Conservation (phyloP, 306 rosid genomes). For the Alnus rubra region DNA sequence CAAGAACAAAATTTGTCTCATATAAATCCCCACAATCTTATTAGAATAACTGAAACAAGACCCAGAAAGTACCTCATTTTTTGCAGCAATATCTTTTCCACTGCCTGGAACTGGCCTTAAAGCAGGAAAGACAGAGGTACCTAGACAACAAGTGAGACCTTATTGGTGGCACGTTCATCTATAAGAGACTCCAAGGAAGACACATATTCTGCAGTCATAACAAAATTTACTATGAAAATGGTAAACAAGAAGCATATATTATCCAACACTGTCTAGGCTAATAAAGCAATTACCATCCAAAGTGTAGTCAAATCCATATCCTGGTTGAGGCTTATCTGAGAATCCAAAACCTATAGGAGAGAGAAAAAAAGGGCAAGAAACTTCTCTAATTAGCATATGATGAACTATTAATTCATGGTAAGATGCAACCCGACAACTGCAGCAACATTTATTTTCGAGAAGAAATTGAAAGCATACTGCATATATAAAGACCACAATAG, state of each 20-base stretch:
- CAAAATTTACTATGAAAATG: constrained; percentile 8
- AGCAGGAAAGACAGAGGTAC: constrained; percentile 28
- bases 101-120: too few relatives aligned
- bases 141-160: constrained; percentile 85
- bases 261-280: not conserved
- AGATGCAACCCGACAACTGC: not conserved
- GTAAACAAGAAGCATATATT: not conserved
- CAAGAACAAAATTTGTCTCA: too few relatives aligned
- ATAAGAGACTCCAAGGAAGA: constrained; percentile 72
- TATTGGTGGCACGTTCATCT: constrained; percentile 46
- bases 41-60: too few relatives aligned
- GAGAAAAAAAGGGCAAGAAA: constrained; percentile 19
- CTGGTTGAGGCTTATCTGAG: constrained; percentile 93
- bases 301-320: constrained; percentile 89
- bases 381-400: not conserved
- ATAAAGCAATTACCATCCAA: constrained; percentile 58
- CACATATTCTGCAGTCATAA: constrained; percentile 58
- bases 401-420: constrained; percentile 3
- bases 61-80: too few relatives aligned
- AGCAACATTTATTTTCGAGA: not conserved
- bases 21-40: too few relatives aligned
- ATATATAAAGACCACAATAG: too few relatives aligned
- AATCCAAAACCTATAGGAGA: constrained; percentile 76
- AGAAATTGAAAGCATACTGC: not conserved
- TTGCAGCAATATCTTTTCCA: too few relatives aligned